Percentiles rank a stretch among this genome's conserved stretches.
Evolutionary conservation across 2,329 filamentous ascomycete species (phyloP).

Genomic region (Phialemoniopsis sp.): DNA sequence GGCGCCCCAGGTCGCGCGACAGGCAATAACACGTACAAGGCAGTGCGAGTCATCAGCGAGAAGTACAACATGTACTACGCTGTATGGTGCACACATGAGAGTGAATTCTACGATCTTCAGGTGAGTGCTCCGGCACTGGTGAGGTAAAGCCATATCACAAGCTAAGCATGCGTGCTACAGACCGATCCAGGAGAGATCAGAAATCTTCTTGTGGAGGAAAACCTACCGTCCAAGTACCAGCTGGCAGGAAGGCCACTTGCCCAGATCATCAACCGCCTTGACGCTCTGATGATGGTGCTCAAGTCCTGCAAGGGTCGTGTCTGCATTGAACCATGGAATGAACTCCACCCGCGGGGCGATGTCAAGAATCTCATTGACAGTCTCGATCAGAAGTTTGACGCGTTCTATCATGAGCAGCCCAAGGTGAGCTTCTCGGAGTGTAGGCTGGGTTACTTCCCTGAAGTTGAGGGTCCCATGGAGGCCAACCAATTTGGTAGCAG

Average conservation of each 20-base stretch:
- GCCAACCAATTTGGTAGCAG: too few relatives aligned
- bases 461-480: conserved; percentile 44
- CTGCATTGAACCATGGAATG: conserved; percentile 52
- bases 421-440: conserved; percentile 49
- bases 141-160: too few relatives aligned
- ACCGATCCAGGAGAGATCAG: too few relatives aligned
- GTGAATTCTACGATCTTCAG: conserved; percentile 66
- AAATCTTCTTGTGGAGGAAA: too few relatives aligned
- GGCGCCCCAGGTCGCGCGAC: too few relatives aligned
- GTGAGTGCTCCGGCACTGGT: too few relatives aligned
- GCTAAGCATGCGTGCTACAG: too few relatives aligned
- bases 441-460: conserved; percentile 48
- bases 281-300: conserved; percentile 53
- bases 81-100: conserved; percentile 65
- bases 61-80: conserved; percentile 60
- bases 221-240: too few relatives aligned
- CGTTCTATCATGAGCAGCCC: conserved; percentile 44
- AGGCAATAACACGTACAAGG: conserved; percentile 61
- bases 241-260: too few relatives aligned
- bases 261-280: conserved; percentile 47
- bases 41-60: conserved; percentile 44
- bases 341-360: conserved; percentile 46
- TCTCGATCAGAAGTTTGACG: conserved; percentile 38
- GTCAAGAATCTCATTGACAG: conserved; percentile 48
- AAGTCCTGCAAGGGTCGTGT: conserved; percentile 53